phyloP scores from a whole-genome alignment of 73 alveolate species.

The Breviolum minutum region DNA sequence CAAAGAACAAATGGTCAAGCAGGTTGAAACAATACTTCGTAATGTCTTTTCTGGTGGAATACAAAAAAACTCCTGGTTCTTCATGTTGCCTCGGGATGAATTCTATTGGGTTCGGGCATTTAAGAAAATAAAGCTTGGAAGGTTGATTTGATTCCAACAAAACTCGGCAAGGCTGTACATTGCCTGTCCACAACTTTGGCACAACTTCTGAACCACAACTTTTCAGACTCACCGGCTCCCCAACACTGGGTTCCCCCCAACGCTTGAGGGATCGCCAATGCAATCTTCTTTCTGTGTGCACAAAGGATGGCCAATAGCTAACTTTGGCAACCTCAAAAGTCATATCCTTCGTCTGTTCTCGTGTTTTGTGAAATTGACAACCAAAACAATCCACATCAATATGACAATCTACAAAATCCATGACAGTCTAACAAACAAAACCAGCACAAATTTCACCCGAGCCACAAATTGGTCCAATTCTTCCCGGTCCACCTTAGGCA shows the following conservation, averaged over 20 bases:
- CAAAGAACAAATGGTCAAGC: neutral
- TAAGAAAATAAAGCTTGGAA: no score
- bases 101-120: neutral
- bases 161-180: no score
- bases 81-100: neutral
- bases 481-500: neutral
- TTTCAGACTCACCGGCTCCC: neutral
- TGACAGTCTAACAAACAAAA: neutral
- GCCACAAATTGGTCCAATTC: neutral
- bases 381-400: neutral
- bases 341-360: neutral
- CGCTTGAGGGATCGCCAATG: neutral
- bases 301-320: constrained; percentile 1
- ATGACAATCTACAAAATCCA: neutral
- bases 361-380: neutral
- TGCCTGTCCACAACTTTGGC: neutral
- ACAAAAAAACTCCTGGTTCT: no score
- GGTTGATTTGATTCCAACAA: no score
- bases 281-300: constrained; percentile 68
- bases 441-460: neutral
- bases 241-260: neutral
- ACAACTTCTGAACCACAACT: neutral
- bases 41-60: neutral
- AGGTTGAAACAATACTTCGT: neutral
- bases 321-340: neutral